phyloP scores from a whole-genome alignment of 441 rosid genomes.

The Breynia disticha region DNA sequence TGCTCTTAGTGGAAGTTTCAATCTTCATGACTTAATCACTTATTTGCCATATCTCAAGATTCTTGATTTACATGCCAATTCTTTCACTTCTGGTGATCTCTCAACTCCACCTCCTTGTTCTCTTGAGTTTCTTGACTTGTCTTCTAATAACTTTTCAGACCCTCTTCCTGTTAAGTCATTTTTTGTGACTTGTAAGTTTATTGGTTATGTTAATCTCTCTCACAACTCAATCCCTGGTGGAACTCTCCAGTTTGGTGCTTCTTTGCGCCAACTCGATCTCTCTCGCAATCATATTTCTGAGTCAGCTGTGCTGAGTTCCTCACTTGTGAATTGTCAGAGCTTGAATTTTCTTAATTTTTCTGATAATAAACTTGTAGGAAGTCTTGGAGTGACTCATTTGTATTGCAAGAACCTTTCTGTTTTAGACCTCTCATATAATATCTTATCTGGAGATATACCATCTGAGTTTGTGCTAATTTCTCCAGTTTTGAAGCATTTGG shows the following conservation, averaged over 20 bases:
- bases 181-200: slow-evolving; percentile 25
- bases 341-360: slow-evolving; percentile 49
- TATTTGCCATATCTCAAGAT: slow-evolving; percentile 39
- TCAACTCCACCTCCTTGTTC: slow-evolving; percentile 22
- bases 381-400: slow-evolving; percentile 20
- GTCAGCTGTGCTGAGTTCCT: slow-evolving; percentile 18
- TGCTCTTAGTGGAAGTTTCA: slow-evolving; percentile 42
- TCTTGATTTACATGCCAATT: slow-evolving; percentile 45
- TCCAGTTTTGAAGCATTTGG: slow-evolving; percentile 43
- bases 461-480: slow-evolving; percentile 28
- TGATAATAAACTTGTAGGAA: slow-evolving; percentile 41
- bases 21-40: slow-evolving; percentile 41
- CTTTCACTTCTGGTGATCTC: slow-evolving; percentile 45
- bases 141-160: slow-evolving; percentile 39
- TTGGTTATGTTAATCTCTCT: slow-evolving; percentile 40
- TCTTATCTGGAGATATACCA: slow-evolving; percentile 51
- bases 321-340: slow-evolving; percentile 45
- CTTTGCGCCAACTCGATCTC: slow-evolving; percentile 50
- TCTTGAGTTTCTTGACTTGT: slow-evolving; percentile 42
- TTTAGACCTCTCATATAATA: slow-evolving; percentile 59
- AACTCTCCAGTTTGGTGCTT: slow-evolving; percentile 33
- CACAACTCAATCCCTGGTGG: slow-evolving; percentile 45
- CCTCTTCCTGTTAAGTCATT: slow-evolving; percentile 35
- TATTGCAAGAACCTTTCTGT: slow-evolving; percentile 39
- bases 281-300: slow-evolving; percentile 46